Percentiles rank a stretch among this genome's conserved stretches.
Conservation (phyloP, 768 basidiomycete species). For the Lanmaoa rubissima region DNA sequence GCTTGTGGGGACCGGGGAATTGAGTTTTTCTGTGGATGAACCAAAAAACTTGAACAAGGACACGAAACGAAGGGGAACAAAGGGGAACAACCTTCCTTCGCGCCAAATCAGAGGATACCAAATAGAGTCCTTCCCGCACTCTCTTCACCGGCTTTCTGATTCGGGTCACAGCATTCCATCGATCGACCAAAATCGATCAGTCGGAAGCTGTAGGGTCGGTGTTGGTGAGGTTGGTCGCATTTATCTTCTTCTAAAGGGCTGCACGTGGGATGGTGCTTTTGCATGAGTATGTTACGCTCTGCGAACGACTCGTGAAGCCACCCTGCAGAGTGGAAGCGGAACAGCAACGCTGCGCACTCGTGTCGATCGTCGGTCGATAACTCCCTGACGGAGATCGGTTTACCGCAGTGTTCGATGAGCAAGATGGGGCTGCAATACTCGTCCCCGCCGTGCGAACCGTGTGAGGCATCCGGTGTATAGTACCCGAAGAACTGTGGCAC, state of each 20-base stretch:
- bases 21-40: no score
- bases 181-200: slow-evolving; percentile 52
- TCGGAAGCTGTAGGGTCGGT: slow-evolving; percentile 34
- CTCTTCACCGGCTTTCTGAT: neutral
- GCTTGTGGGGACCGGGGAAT: no score
- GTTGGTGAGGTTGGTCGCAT: neutral
- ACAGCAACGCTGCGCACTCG: slow-evolving; percentile 39
- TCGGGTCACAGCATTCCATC: neutral
- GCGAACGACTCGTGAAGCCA: slow-evolving; percentile 43
- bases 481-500: slow-evolving; percentile 66
- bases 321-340: slow-evolving; percentile 39
- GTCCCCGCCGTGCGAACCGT: neutral
- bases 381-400: slow-evolving; percentile 23
- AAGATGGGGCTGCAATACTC: slow-evolving; percentile 9
- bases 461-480: slow-evolving; percentile 28
- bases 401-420: slow-evolving; percentile 38
- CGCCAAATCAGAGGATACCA: neutral
- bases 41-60: neutral
- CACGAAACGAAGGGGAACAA: neutral
- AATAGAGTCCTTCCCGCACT: neutral
- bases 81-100: neutral
- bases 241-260: slow-evolving; percentile 8
- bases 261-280: slow-evolving; percentile 39
- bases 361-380: slow-evolving; percentile 35
- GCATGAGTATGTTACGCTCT: slow-evolving; percentile 42